Evolutionary conservation across 2,329 filamentous ascomycete genomes (phyloP).

Genomic region (Venturia asperata): DNA sequence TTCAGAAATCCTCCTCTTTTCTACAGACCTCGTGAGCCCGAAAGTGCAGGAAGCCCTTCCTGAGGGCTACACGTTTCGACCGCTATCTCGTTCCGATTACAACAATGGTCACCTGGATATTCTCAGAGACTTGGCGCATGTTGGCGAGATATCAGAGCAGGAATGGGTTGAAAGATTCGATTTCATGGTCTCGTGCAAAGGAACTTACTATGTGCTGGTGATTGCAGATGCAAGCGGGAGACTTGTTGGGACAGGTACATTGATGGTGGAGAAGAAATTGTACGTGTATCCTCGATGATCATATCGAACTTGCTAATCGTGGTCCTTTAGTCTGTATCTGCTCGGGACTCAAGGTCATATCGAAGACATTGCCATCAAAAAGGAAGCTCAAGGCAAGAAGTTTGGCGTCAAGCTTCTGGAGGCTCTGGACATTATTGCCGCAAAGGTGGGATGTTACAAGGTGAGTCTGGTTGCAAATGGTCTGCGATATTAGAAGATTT

Average conservation of each 20-base stretch:
- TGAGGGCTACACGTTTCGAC: conserved; percentile 22
- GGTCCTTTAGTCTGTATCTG: conserved; percentile 17
- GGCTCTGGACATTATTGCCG: conserved; percentile 23
- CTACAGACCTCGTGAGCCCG: neutral
- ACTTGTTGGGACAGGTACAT: conserved; percentile 24
- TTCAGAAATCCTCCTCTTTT: conserved; percentile 12
- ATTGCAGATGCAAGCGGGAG: conserved; percentile 19
- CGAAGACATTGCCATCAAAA: conserved; percentile 23
- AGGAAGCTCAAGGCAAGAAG: conserved; percentile 24
- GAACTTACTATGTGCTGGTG: conserved; percentile 23
- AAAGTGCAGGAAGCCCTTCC: conserved; percentile 21
- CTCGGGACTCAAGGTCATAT: conserved; percentile 23
- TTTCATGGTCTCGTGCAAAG: conserved; percentile 20
- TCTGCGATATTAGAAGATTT: neutral
- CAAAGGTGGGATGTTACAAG: conserved; percentile 23
- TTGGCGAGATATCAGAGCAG: conserved; percentile 22
- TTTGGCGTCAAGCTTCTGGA: conserved; percentile 24
- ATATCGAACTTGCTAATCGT: neutral
- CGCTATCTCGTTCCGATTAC: conserved; percentile 23
- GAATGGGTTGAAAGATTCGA: conserved; percentile 24
- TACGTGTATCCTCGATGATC: neutral
- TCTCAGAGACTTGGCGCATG: conserved; percentile 21
- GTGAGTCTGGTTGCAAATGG: conserved; percentile 20
- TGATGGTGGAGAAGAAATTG: conserved; percentile 24
- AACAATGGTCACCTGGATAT: conserved; percentile 22